Evolutionary conservation across 1,284 basidiomycete genomes (phyloP), one percentile per base, ranked within the genome.

Genomic region (Trametes versicolor): DNA sequence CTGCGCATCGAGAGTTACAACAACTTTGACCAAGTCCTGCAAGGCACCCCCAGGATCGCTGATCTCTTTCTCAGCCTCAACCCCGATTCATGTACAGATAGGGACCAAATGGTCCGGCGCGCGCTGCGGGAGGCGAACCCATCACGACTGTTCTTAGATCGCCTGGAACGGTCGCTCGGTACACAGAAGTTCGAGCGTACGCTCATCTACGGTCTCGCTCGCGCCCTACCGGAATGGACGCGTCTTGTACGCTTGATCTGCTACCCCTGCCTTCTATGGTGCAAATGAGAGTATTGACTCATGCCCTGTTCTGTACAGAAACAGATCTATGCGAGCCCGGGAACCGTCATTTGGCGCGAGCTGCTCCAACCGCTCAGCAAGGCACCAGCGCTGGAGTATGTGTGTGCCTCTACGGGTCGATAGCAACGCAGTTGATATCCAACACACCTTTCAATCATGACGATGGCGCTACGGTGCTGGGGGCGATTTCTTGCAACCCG

Each of bases 381-480:
- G 48, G 48, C 48, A 9, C 48, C 48, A 4, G 48, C 48, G 17
- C 48, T 49, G 19, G 48, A 49, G 48, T 49, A 49, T 9, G 23
- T 49, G n/a, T n/a, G 8, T 27, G 23, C 19, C 48, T 49, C 8
- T 13, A 15, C 25, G 23, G 12, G 5, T 27, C 48, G 8, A 49
- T 25, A 19, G 48, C 48, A 9, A 49, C 25, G 4, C 15, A 17
- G n/a, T n/a, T n/a, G n/a, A n/a, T n/a, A n/a, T n/a, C n/a, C n/a
- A n/a, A n/a, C n/a, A n/a, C n/a, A n/a, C n/a, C n/a, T n/a, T n/a
- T n/a, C 48, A 49, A 49, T 12, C 9, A 29, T 17, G 48, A 49
- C 21, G 25, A 17, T 13, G 48, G 27, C 29, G n/a, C n/a, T n/a
- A n/a, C n/a, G n/a, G 23, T 49, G 25, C 48, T 49, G 48, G 25